These are phyloP conservation scores for Solanum etuberosum DNA, from an alignment of 257 asterid genomes.

Conservation along the genomic window DNA sequence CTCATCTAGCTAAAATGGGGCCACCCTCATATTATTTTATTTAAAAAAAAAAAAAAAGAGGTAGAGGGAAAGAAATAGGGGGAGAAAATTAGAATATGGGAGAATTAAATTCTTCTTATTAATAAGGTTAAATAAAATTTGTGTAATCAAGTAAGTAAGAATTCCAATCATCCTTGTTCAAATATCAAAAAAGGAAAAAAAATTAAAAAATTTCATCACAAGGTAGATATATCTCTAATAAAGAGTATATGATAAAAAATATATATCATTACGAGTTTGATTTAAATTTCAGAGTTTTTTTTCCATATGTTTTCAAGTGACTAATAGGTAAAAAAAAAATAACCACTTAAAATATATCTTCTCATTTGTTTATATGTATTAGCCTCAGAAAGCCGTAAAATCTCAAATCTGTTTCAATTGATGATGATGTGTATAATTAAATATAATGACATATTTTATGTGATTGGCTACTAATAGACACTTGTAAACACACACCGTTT, in stretches of 20 bases:
- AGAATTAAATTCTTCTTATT: not conserved
- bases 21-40: not conserved
- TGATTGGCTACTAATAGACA: not conserved
- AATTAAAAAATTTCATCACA: not conserved
- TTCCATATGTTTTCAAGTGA: not conserved
- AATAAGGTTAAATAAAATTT: not conserved
- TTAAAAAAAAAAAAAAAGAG: not conserved
- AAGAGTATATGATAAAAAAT: not conserved
- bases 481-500: not conserved
- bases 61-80: not conserved
- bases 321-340: not conserved
- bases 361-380: not conserved
- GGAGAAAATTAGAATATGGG: too few species aligned
- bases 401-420: accelerated
- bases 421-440: not conserved
- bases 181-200: not conserved
- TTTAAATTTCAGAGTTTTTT: not conserved
- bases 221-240: not conserved
- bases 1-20: not conserved
- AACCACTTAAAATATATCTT: not conserved
- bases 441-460: not conserved
- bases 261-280: not conserved
- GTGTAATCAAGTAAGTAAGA: not conserved
- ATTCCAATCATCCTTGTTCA: not conserved
- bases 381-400: not conserved